phyloP scores from a whole-genome alignment of 805 yeast genomes.

The Tetrapisispora phaffii region DNA sequence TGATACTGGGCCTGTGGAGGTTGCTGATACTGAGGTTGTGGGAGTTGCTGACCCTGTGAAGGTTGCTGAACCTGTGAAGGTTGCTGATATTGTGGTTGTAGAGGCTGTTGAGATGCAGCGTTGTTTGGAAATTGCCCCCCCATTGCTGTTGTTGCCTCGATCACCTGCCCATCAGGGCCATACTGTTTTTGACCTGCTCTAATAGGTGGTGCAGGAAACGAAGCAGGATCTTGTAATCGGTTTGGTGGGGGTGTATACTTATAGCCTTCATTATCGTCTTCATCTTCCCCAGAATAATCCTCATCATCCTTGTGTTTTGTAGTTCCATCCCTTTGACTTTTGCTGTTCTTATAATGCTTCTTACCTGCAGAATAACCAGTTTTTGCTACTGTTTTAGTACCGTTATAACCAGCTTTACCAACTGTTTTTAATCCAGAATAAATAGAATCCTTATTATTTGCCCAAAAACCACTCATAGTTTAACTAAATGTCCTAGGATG shows the following conservation, averaged over 20 bases:
- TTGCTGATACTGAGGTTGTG: not conserved
- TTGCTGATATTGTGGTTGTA: not conserved
- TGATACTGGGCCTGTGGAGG: not conserved
- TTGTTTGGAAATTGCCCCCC: not conserved
- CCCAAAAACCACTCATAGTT: conserved; percentile 32
- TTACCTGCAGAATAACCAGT: conserved; percentile 34
- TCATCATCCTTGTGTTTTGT: conserved; percentile 1
- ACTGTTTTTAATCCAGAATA: conserved; percentile 29
- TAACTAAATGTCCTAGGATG: too few relatives aligned
- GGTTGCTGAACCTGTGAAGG: not conserved
- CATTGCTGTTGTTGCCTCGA: conserved; percentile 4
- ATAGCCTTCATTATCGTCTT: conserved; percentile 7
- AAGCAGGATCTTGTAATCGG: conserved; percentile 10
- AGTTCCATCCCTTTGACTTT: conserved; percentile 9
- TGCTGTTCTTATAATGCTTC: conserved; percentile 22
- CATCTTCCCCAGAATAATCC: not conserved
- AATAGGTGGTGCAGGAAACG: conserved; percentile 34
- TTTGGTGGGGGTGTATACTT: conserved; percentile 2
- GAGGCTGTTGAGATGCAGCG: not conserved
- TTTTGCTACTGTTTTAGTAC: conserved; percentile 34
- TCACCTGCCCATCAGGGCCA: conserved; percentile 13
- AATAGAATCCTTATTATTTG: conserved; percentile 33
- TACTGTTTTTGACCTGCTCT: conserved; percentile 30
- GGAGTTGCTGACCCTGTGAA: not conserved
- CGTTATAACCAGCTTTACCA: conserved; percentile 31